Evolutionary conservation across 2,329 filamentous ascomycete genomes (phyloP), one percentile per base, ranked within the genome.

Genomic region (Penicillium griseofulvum): DNA sequence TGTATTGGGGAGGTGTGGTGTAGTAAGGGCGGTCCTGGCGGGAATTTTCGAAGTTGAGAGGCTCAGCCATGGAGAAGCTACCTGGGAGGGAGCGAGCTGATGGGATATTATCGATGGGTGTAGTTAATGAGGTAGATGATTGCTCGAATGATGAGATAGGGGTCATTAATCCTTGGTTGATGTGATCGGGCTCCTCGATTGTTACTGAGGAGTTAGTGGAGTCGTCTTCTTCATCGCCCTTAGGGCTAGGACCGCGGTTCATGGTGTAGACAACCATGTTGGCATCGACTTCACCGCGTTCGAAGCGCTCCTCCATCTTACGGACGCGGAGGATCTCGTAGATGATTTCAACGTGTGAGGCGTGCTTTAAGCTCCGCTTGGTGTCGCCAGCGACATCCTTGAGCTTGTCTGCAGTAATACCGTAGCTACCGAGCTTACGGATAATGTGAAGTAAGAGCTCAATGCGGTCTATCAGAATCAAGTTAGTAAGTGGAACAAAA

Each of bases 261-360:
- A 68, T 60, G 19, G 76, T 71, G 57, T 74, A 76, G 16, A 75
- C 67, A 6, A 73, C 55, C 45, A 71, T 69, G 45, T 59, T 68
- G 24, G 61, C 64, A 54, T 76, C 74, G 51, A 76, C 68, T 69
- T 77, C 74, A 26, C 74, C 69, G 29, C 70, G 65, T 47, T 75
- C 71, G 52, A 68, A 76, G 12, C 72, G 68, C 58, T 76, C 74
- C 57, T 77, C 73, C 61, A 74, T 61, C 55, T 67, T 71, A 37
- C 74, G 66, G 11, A 76, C 72, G 1, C 67, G 68, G 36, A 76
- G 74, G 16, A 77, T 74, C 56, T 77, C 75, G 24, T 73, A 70
- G 17, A 77, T 58, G 37, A 77, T 71, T 11, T 70, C 65, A 33
- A 74, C 65, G 29, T 71, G 70, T 6, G 71, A 68, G 2, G 65